Evolutionary conservation across 805 yeast species (phyloP), one percentile per base, ranked within the genome.

Genomic region (Spathaspora arborariae): DNA sequence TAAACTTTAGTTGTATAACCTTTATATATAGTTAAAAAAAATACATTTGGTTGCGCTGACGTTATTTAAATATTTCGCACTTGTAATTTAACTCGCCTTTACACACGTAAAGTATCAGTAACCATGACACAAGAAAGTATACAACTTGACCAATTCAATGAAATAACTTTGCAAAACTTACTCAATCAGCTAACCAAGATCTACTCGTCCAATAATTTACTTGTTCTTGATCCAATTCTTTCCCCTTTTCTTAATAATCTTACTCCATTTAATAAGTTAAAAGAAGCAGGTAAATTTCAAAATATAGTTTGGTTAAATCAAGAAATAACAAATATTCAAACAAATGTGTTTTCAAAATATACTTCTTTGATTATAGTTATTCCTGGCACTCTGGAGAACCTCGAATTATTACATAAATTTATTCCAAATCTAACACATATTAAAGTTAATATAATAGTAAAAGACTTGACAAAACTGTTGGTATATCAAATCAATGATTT

Each of bases 241-340:
- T 70, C 84, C 2, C 64, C 76, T 0, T 56, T 76, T 10, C 62
- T 84, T 46, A 80, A 85, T 56, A 67, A 67, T 33, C 63, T 83
- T 30, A 75, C 82, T 10, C 79, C 84, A 9, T 83, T 82, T 59
- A 73, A 78, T 45, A 58, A 62, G 6, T 67, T 84, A 24, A 79
- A 79, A 54, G 68, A 69, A 34, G 68, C 64, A 34, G 82, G 76
- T 2, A 66, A 81, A 44, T 76, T 84, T 42, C 70, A 67, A 26
- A 67, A 66, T 42, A 69, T 79, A 4, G 63, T 70, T 38, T 80
- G 84, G 79, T 65, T 80, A 19, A 59, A 64, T 33, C 63, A 61
- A 19, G 45, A 46, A 33, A 16, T 48, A 49, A 8, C 37, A 5
- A 35, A 22, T 10, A 36, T 51, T 7, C 50, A 53, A 11, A 20